These are phyloP conservation scores for Fusarium coffeatum DNA, from an alignment of 2,329 filamentous ascomycete species.

Conservation along the genomic window DNA sequence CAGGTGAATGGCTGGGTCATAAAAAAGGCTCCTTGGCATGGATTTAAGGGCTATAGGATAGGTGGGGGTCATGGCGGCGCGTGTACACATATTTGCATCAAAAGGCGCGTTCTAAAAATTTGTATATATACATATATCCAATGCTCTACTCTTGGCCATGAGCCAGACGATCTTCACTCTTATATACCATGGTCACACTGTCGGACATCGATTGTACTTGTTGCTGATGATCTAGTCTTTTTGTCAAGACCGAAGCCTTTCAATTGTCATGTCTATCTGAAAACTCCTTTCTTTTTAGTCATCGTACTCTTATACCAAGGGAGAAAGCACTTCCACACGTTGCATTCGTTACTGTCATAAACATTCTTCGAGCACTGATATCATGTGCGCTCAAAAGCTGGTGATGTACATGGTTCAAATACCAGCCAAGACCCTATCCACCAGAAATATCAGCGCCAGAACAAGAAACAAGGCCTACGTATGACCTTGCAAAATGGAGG, in stretches of 20 bases:
- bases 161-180: conserved; percentile 47
- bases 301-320: background rate
- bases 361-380: conserved; percentile 14
- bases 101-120: conserved; percentile 41
- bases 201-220: background rate
- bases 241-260: background rate
- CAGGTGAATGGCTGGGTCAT: conserved; percentile 22
- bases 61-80: conserved; percentile 25
- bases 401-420: conserved; percentile 15
- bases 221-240: background rate
- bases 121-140: conserved; percentile 36
- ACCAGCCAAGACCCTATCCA: conserved; percentile 4
- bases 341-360: conserved; percentile 33
- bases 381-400: conserved; percentile 5
- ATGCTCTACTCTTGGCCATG: conserved; percentile 31
- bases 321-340: conserved; percentile 21
- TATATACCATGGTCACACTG: conserved; percentile 32
- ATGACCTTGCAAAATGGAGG: conserved; percentile 56
- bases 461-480: conserved; percentile 33
- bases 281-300: background rate
- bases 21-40: conserved; percentile 15
- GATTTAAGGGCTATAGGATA: conserved; percentile 23
- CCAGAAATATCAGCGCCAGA: conserved; percentile 17
- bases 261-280: background rate
- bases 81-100: conserved; percentile 42